These are phyloP conservation scores for Aspergillus alliaceus DNA, from an alignment of 2,329 filamentous ascomycete species.

Conservation along the genomic window DNA sequence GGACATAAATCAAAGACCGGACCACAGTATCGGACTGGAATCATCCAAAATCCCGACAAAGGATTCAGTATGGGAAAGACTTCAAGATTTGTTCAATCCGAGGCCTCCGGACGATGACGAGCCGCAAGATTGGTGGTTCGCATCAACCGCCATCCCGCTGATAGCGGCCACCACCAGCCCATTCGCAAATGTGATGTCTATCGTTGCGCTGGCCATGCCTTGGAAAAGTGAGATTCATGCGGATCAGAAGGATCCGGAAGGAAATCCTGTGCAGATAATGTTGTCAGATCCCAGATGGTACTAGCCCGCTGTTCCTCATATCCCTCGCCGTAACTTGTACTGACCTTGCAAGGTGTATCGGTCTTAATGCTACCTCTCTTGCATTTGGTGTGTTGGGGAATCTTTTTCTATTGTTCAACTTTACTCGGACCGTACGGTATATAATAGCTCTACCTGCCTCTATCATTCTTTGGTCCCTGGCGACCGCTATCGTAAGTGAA, in stretches of 20 bases:
- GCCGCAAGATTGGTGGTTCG: constrained; percentile 51
- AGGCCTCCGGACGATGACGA: constrained; percentile 45
- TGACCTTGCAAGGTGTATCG: constrained; percentile 58
- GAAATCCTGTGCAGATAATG: constrained; percentile 50
- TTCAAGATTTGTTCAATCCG: constrained; percentile 30
- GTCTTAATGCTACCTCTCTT: constrained; percentile 76
- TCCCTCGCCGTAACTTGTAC: not conserved
- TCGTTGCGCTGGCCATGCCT: constrained; percentile 77
- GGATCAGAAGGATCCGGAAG: constrained; percentile 49
- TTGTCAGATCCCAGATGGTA: constrained; percentile 71
- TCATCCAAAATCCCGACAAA: constrained; percentile 5
- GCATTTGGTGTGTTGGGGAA: constrained; percentile 76
- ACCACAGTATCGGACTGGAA: not conserved
- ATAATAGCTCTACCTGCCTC: constrained; percentile 79
- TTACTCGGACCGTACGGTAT: constrained; percentile 77
- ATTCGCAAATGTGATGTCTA: constrained; percentile 82
- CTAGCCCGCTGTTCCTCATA: constrained; percentile 8
- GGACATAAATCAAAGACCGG: not conserved
- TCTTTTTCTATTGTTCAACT: constrained; percentile 79
- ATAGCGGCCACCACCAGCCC: constrained; percentile 82
- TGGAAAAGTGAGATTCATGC: constrained; percentile 64
- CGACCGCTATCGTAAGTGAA: constrained; percentile 56
- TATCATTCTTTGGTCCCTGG: constrained; percentile 74
- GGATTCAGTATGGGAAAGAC: not conserved
- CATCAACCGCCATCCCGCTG: constrained; percentile 64